phyloP scores from a whole-genome alignment of 768 basidiomycete genomes.

The Leccinum sublutescens region DNA sequence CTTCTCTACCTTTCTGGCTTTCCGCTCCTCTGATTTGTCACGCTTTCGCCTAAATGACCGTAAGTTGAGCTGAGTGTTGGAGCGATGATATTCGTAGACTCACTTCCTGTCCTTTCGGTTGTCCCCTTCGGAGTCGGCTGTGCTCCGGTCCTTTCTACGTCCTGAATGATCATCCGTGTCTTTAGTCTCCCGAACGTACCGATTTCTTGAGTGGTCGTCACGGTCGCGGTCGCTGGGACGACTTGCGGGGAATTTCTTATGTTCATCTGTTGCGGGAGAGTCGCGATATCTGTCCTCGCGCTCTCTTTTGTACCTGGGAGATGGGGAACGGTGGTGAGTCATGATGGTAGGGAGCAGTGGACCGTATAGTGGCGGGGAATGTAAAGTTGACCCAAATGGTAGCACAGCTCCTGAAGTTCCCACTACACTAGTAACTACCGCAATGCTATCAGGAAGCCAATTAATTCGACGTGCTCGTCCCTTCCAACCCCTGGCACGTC shows the following conservation, averaged over 20 bases:
- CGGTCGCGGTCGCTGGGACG: conserved; percentile 32
- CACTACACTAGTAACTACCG: background rate
- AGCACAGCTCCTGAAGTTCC: conserved; percentile 3
- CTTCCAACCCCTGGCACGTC: conserved; percentile 32
- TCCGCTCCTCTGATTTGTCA: conserved; percentile 84
- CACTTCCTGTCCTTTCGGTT: conserved; percentile 50
- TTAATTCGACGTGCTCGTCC: conserved; percentile 27
- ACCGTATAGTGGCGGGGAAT: background rate
- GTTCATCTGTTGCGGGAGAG: conserved; percentile 35
- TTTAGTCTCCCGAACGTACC: conserved; percentile 32
- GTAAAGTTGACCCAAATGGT: no score
- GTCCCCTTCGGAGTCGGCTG: conserved; percentile 22
- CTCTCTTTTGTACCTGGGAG: conserved; percentile 32
- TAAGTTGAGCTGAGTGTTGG: conserved; percentile 3
- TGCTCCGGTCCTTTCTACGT: conserved; percentile 23
- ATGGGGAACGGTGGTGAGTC: conserved; percentile 49
- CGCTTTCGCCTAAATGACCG: conserved; percentile 62
- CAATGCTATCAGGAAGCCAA: conserved; percentile 24
- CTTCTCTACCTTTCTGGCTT: conserved; percentile 85
- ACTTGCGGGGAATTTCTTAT: conserved; percentile 31
- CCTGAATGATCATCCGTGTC: conserved; percentile 33
- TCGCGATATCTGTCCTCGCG: conserved; percentile 32
- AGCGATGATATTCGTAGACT: conserved; percentile 13
- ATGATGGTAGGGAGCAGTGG: conserved; percentile 29
- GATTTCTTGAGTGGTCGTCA: conserved; percentile 25